Conservation (phyloP, 179 eudicot genomes). For the Patellifolia procumbens region DNA sequence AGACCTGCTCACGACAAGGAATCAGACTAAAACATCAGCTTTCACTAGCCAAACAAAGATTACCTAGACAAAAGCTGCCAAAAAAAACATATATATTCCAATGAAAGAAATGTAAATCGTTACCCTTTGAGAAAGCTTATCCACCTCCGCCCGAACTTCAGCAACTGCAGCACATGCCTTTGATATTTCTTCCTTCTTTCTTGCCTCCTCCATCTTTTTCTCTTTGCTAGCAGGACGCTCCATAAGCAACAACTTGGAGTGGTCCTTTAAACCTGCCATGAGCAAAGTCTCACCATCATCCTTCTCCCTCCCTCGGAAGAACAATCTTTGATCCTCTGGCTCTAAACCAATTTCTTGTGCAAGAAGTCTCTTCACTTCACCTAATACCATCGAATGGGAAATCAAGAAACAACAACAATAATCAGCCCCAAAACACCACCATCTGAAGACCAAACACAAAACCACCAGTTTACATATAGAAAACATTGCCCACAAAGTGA, state of each 20-base stretch:
- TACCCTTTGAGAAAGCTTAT: conserved; percentile 75
- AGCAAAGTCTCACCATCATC: conserved; percentile 58
- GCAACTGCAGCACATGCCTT: conserved; percentile 62
- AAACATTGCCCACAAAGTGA: not conserved
- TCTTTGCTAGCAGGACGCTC: conserved; percentile 49
- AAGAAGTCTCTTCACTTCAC: conserved; percentile 63
- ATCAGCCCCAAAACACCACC: not conserved
- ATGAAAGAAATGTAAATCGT: not conserved
- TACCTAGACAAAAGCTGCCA: not conserved
- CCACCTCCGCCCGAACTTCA: conserved; percentile 65
- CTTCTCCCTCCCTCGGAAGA: conserved; percentile 78
- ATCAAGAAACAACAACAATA: not conserved
- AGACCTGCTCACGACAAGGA: conserved; percentile 44
- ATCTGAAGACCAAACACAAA: not conserved
- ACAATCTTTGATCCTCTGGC: conserved; percentile 58
- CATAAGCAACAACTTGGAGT: conserved; percentile 66
- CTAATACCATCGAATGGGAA: conserved; percentile 34
- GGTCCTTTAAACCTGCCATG: conserved; percentile 71
- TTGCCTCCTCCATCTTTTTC: conserved; percentile 52
- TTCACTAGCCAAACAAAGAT: conserved; percentile 7
- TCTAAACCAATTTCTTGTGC: conserved; percentile 57
- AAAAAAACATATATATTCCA: not conserved
- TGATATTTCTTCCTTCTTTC: conserved; percentile 39
- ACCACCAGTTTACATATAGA: not conserved
- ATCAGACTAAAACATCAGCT: not conserved